A percentile compares a stretch with the other conserved stretches of the same genome.
These are phyloP conservation scores for Eucalyptus pauciflora DNA, from an alignment of 345 rosid genomes.

Conservation along the genomic window DNA sequence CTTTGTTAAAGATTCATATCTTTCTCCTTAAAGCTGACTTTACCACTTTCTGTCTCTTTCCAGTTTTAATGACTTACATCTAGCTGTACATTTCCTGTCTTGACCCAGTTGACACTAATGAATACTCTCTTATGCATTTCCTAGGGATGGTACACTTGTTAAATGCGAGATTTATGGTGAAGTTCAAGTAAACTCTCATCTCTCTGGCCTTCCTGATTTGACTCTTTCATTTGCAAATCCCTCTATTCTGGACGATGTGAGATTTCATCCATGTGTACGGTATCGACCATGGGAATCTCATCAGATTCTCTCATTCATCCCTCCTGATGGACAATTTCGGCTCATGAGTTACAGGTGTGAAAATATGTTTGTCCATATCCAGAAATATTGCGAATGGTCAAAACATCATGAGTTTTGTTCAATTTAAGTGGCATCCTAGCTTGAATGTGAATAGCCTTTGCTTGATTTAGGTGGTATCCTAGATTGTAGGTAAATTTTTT, in stretches of 20 bases:
- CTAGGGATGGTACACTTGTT: slow-evolving; percentile 55
- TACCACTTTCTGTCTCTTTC: background rate
- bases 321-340: slow-evolving; percentile 94
- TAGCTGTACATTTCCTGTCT: background rate
- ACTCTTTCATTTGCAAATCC: slow-evolving; percentile 81
- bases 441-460: background rate
- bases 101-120: background rate
- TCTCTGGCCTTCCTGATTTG: slow-evolving; percentile 92
- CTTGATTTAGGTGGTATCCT: background rate
- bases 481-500: background rate
- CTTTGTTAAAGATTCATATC: background rate
- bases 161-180: slow-evolving; percentile 76
- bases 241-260: slow-evolving; percentile 59
- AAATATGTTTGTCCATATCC: background rate
- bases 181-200: slow-evolving; percentile 82
- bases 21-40: background rate
- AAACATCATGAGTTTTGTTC: background rate
- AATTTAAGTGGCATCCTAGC: background rate
- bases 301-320: slow-evolving; percentile 88
- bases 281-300: slow-evolving; percentile 94
- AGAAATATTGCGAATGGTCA: background rate
- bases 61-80: background rate
- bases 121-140: background rate
- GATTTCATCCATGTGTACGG: slow-evolving; percentile 95
- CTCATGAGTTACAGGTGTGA: slow-evolving; percentile 96